A percentile compares a stretch with the other conserved stretches of the same genome.
phyloP scores from a whole-genome alignment of 1,284 basidiomycete species.

The Schizophyllum commune region DNA sequence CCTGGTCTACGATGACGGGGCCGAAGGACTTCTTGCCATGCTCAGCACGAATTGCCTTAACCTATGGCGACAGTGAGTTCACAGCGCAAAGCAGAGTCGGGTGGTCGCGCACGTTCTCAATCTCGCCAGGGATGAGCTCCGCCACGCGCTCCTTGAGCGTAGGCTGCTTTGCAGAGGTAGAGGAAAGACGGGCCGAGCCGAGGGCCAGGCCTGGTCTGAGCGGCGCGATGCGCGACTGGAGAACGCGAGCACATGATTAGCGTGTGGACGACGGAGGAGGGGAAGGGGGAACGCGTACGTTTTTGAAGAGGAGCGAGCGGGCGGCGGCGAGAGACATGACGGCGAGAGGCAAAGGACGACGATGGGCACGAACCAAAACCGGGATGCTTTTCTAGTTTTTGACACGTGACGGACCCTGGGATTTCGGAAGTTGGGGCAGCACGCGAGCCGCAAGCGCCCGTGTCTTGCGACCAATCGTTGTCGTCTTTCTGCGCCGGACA shows the following conservation, averaged over 20 bases:
- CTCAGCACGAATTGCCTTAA: conserved; percentile 75
- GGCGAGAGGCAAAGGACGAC: conserved; percentile 10
- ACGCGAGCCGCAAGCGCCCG: neutral
- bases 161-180: conserved; percentile 59
- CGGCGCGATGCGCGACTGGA: conserved; percentile 39
- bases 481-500: neutral
- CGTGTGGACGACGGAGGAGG: neutral
- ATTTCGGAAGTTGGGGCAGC: neutral
- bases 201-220: conserved; percentile 28
- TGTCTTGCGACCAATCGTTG: neutral
- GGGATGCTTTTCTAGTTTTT: neutral
- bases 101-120: conserved; percentile 63
- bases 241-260: conserved; percentile 16
- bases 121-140: conserved; percentile 84
- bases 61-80: conserved; percentile 32
- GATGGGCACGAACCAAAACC: conserved; percentile 7
- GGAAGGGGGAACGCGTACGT: conserved; percentile 29
- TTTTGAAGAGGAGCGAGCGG: conserved; percentile 30
- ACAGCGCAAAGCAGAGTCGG: neutral
- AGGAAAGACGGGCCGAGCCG: conserved; percentile 50
- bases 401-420: conserved; percentile 1
- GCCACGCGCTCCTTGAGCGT: conserved; percentile 87
- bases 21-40: conserved; percentile 91
- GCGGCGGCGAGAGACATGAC: conserved; percentile 18
- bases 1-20: conserved; percentile 85